Evolutionary conservation across 176 grass and related monocot species (phyloP).

Genomic region (Bothriochloa decipiens): DNA sequence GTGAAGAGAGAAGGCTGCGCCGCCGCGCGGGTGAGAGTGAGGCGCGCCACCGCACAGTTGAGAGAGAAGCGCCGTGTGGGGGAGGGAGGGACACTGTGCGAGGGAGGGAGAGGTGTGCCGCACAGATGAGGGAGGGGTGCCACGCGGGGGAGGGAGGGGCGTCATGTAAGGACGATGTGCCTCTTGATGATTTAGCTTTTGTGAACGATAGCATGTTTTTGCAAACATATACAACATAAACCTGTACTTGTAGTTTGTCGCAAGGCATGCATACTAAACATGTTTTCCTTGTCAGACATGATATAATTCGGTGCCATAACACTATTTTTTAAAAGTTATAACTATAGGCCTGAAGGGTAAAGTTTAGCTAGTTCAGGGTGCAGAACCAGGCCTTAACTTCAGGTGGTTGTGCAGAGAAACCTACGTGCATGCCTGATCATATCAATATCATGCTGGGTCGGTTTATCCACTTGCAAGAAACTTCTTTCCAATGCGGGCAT

Average conservation of each 20-base stretch:
- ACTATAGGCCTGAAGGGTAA: background rate
- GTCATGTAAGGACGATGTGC: background rate
- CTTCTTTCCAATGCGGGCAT: slow-evolving; percentile 9
- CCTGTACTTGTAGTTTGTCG: background rate
- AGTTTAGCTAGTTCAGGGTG: background rate
- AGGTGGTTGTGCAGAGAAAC: background rate
- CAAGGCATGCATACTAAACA: background rate
- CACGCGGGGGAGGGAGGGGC: too few species aligned
- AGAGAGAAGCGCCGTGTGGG: too few species aligned
- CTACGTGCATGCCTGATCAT: background rate
- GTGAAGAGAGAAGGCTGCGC: too few species aligned
- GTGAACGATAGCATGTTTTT: background rate
- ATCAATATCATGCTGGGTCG: background rate
- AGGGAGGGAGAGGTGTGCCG: too few species aligned
- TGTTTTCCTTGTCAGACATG: background rate
- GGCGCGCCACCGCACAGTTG: too few species aligned
- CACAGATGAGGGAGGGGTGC: too few species aligned
- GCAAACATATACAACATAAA: background rate
- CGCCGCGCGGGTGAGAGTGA: too few species aligned
- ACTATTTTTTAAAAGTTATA: background rate
- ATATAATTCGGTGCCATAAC: background rate
- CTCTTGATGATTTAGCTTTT: background rate
- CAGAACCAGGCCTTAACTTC: background rate
- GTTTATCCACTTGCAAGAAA: slow-evolving; percentile 15
- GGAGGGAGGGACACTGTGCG: too few species aligned